Evolutionary conservation across 1,139 yeast species (phyloP), one percentile per base, ranked within the genome.

Genomic region (Yueomyces sp.): DNA sequence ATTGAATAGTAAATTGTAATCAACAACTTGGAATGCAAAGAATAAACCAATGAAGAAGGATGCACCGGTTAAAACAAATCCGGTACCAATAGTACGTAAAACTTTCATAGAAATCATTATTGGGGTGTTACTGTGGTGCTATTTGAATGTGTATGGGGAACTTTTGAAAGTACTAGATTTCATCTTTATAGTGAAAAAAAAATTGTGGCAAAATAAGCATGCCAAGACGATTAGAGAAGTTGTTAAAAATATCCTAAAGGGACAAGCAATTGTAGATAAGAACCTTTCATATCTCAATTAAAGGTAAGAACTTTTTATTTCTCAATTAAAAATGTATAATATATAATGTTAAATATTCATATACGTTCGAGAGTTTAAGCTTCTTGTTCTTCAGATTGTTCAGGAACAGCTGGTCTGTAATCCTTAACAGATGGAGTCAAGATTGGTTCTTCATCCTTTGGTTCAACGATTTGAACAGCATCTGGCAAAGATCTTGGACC

Each of bases 401-500:
- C 49, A 49, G 62, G 67, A 50, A 58, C 67, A 48, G 60, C 65
- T 56, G 69, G 70, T 69, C 74, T 73, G 80, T 79, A 79, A 66
- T 76, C 76, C 68, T 75, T 78, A 66, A 84, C 96, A 59, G 77
- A 70, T 69, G 96, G 96, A 66, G 84, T 89, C 62, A 81, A 77
- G 63, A 85, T 71, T 62, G 76, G 81, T 64, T 81, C 89, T 66
- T 91, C 98, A 65, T 89, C 97, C 84, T 91, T 91, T 70, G 97
- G 96, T 71, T 89, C 96, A 64, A 80, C 72, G 67, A 91, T 84
- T 72, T 80, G 76, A 69, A 85, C 97, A 69, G 83, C 87, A 73
- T 91, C 99, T 68, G 99, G 99, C 68, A 91, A 81, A 47, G 79
- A 70, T 71, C 73, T 89, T 73, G 96, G 93, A 73, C 98, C 97